A percentile compares a stretch with the other conserved stretches of the same genome.
These are phyloP conservation scores for Aspergillus sp. DNA, from an alignment of 2,329 filamentous ascomycete species.

Conservation along the genomic window DNA sequence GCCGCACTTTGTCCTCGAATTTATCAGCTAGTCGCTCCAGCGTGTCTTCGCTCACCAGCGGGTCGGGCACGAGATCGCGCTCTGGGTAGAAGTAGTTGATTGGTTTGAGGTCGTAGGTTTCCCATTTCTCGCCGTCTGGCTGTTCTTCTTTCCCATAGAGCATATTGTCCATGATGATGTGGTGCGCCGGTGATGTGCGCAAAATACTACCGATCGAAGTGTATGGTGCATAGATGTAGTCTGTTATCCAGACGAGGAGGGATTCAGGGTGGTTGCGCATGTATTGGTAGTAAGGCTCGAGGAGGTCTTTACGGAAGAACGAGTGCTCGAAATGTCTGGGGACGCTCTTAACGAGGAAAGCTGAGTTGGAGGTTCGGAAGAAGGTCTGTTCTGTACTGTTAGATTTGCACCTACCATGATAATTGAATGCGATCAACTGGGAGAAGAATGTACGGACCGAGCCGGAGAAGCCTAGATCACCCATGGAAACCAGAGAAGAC, in stretches of 20 bases:
- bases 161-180: slow-evolving; percentile 78
- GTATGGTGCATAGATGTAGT: slow-evolving; percentile 61
- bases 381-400: slow-evolving; percentile 55
- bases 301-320: slow-evolving; percentile 67
- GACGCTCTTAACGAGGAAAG: slow-evolving; percentile 70
- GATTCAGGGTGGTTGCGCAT: slow-evolving; percentile 62
- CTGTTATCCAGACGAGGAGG: slow-evolving; percentile 69
- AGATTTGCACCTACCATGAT: background rate
- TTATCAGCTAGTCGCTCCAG: slow-evolving; percentile 66
- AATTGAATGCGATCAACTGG: background rate
- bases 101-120: slow-evolving; percentile 74
- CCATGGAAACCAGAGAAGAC: slow-evolving; percentile 54
- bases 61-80: slow-evolving; percentile 66
- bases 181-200: slow-evolving; percentile 64
- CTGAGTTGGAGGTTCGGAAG: slow-evolving; percentile 65
- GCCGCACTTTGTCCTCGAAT: slow-evolving; percentile 64
- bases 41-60: slow-evolving; percentile 63
- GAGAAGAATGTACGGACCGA: slow-evolving; percentile 46
- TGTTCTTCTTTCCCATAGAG: slow-evolving; percentile 59
- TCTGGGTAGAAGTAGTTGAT: slow-evolving; percentile 75
- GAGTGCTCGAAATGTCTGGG: slow-evolving; percentile 68
- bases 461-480: slow-evolving; percentile 72
- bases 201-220: slow-evolving; percentile 60
- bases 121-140: slow-evolving; percentile 55
- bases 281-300: slow-evolving; percentile 64